Percentiles rank a stretch among this genome's conserved stretches.
Evolutionary conservation across 2,329 filamentous ascomycete genomes (phyloP).

Genomic region (Metarhizium rileyi): DNA sequence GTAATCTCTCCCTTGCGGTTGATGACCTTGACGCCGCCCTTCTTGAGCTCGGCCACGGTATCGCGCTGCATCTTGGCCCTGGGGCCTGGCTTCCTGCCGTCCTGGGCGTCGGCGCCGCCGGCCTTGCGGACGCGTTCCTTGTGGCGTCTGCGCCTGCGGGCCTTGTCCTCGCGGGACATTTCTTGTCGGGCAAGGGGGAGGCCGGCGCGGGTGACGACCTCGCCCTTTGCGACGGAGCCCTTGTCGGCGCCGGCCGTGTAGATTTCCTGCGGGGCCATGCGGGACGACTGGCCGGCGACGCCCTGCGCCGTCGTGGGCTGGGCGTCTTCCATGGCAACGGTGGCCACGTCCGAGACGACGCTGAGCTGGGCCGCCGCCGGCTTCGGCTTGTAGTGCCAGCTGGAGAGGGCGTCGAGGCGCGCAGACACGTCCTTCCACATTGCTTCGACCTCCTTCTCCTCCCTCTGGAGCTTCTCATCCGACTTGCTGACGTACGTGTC

Average conservation of each 20-base stretch:
- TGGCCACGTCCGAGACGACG: conserved; percentile 83
- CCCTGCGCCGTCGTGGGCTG: conserved; percentile 75
- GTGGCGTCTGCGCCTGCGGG: conserved; percentile 63
- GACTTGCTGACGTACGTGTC: conserved; percentile 69
- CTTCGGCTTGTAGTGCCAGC: conserved; percentile 93
- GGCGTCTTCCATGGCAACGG: conserved; percentile 89
- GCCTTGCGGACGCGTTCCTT: conserved; percentile 78
- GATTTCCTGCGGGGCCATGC: conserved; percentile 88
- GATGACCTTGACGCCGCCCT: conserved; percentile 85
- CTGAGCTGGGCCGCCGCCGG: conserved; percentile 71
- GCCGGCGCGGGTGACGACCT: conserved; percentile 70
- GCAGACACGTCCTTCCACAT: conserved; percentile 75
- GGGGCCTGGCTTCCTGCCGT: conserved; percentile 34
- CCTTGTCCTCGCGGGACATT: conserved; percentile 79
- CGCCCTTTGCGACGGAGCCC: conserved; percentile 52
- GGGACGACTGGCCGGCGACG: conserved; percentile 56
- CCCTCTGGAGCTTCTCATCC: conserved; percentile 71
- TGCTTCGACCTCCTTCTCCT: conserved; percentile 72
- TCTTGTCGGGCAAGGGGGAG: conserved; percentile 73
- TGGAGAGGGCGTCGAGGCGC: conserved; percentile 80
- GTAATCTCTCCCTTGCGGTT: conserved; percentile 80
- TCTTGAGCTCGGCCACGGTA: conserved; percentile 60
- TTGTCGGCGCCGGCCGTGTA: conserved; percentile 73
- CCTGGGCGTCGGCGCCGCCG: conserved; percentile 30
- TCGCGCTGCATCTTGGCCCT: conserved; percentile 39